These are phyloP conservation scores for Rheum nobile DNA, from an alignment of 148 eudicot genomes.

Conservation along the genomic window DNA sequence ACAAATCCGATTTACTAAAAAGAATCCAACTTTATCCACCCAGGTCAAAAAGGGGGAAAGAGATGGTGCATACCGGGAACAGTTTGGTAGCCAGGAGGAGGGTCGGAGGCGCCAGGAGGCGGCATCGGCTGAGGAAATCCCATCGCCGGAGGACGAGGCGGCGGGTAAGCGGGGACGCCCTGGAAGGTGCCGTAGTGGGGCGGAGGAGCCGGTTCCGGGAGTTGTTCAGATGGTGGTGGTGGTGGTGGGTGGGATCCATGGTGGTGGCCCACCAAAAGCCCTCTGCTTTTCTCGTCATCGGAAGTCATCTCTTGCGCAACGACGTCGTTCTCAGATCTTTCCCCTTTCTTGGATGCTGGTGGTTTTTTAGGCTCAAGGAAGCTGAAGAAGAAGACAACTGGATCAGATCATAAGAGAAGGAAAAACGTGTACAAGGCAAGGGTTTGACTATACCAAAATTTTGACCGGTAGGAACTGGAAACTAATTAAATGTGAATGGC, in stretches of 20 bases:
- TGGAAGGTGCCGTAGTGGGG: slow-evolving; percentile 63
- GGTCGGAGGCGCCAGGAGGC: slow-evolving; percentile 56
- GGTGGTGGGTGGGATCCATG: slow-evolving; percentile 21
- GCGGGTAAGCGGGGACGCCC: slow-evolving; percentile 47
- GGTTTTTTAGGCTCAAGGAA: no score
- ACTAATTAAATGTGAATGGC: background rate
- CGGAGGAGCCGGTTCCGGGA: slow-evolving; percentile 14
- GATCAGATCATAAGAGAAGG: background rate
- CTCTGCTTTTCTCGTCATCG: slow-evolving; percentile 18
- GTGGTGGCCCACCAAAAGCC: slow-evolving; percentile 11
- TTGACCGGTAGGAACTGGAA: background rate
- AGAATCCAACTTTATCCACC: background rate
- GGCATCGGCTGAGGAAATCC: slow-evolving; percentile 88
- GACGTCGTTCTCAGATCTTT: background rate
- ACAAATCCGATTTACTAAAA: background rate
- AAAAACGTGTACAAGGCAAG: background rate
- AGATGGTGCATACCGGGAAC: slow-evolving; percentile 50
- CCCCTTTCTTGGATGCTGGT: background rate
- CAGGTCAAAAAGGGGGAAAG: background rate
- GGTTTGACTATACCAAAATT: background rate
- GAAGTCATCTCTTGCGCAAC: slow-evolving; percentile 1
- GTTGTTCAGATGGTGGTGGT: slow-evolving; percentile 13
- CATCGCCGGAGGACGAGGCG: slow-evolving; percentile 28
- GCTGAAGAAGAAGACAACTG: background rate
- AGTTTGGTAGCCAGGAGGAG: slow-evolving; percentile 60